Base-by-base conservation (phyloP, 2,329 filamentous ascomycete species). In the Zasmidium cellare region DNA sequence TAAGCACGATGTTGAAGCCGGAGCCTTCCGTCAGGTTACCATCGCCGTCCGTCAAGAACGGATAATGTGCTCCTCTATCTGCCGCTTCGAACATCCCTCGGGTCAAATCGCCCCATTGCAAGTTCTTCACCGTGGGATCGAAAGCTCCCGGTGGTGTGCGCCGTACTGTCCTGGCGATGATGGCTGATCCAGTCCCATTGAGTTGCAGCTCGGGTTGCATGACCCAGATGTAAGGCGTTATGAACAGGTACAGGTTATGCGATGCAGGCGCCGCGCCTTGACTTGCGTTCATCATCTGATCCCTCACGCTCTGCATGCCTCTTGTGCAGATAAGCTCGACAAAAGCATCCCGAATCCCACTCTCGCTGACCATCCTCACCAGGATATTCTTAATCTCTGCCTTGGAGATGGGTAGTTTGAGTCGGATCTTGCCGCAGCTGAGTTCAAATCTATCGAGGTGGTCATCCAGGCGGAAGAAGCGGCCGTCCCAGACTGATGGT, bases 121-220 rank as follows among this genome's bases (percentile, higher is more conserved):
- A 77, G 60, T 82, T 82, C 73, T 82, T 82, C 25, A 82, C 70
- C 0, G 79, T 82, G 0, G 80, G 80, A 60, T 83, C 80, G 2
- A 82, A 77, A 0, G 75, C 69, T 0, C 78, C 79, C 0, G 78
- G 77, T 0, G 80, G 77, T 0, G 72, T 71, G 1, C 79, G 68
- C 1, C 77, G 72, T 0, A 82, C 79, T 0, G 79, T 80, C 12
- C 79, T 69, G 0, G 79, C 75, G 22, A 82, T 62, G 11, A 82
- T 69, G 0, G 79, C 78, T 2, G 58, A 72, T 3, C 76, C 78
- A 3, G 28, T 46, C 0, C 79, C 79, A 0, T 20, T 55, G 16
- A 53, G 59, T 59, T 82, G 80, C 11, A 75, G 61, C 2, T 75
- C 66, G 0, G 79, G 80, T 1, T 75, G 70, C 80, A 82, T 81